Conservation (phyloP, 2,329 filamentous ascomycete species). For the Diaporthe ilicicola region DNA sequence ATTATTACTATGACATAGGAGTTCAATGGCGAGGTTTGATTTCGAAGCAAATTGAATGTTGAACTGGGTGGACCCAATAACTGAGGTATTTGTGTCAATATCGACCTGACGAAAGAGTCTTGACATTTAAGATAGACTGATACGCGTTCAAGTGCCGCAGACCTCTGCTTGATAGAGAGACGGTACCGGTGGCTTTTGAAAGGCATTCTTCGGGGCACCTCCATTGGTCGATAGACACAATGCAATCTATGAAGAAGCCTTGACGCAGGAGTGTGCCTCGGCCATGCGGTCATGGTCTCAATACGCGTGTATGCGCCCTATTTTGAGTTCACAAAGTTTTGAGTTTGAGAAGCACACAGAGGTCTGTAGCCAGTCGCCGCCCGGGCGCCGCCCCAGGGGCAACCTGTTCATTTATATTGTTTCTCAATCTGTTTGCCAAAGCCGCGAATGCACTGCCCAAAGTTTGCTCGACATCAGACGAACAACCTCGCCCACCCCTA, state of each 20-base stretch:
- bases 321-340: no score
- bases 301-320: no score
- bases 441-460: background rate
- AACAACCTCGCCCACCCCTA: background rate
- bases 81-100: no score
- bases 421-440: background rate
- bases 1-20: no score
- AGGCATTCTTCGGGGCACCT: background rate
- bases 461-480: background rate
- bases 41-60: no score
- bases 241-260: background rate
- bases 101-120: no score
- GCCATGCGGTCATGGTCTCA: background rate
- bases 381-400: background rate
- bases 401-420: background rate
- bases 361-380: background rate
- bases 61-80: no score
- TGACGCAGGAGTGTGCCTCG: background rate
- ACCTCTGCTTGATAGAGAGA: background rate
- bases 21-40: no score
- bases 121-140: no score
- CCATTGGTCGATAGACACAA: background rate
- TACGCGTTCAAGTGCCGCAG: no score
- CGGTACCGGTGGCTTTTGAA: no score
- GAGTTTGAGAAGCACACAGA: background rate